phyloP scores from a whole-genome alignment of 208 protist genomes.

The Crithidia expoeki region DNA sequence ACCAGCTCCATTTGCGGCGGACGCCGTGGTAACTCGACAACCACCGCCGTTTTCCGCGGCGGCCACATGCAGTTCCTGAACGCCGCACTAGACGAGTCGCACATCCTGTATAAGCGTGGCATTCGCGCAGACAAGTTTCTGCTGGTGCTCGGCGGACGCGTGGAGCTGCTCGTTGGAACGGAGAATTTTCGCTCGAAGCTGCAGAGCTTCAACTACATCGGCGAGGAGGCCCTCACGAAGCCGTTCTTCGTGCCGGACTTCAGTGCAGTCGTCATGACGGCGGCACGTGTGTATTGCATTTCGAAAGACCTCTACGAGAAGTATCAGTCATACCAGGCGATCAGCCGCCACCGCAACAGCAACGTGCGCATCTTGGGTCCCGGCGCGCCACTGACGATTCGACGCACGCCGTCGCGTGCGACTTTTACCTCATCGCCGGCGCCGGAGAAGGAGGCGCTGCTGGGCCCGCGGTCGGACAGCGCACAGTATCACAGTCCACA shows the following conservation, averaged over 20 bases:
- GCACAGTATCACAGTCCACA: not conserved
- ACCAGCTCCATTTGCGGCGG: conserved; percentile 3
- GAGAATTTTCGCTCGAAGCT: conserved; percentile 59
- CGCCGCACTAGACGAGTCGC: conserved; percentile 43
- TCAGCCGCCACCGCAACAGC: conserved; percentile 21
- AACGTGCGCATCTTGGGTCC: conserved; percentile 30
- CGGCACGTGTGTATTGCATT: conserved; percentile 77
- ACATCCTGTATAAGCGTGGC: conserved; percentile 75
- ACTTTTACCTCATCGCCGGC: not conserved
- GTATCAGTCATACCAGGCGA: conserved; percentile 53
- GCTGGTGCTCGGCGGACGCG: conserved; percentile 71
- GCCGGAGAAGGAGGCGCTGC: conserved; percentile 3
- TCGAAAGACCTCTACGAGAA: conserved; percentile 53
- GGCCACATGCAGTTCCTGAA: conserved; percentile 49
- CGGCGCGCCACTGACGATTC: conserved; percentile 4
- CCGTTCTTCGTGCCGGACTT: conserved; percentile 75
- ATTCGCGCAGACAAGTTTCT: conserved; percentile 59
- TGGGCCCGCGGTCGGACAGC: not conserved
- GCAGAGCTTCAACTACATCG: conserved; percentile 72
- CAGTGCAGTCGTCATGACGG: conserved; percentile 70
- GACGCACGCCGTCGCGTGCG: conserved; percentile 16
- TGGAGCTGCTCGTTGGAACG: conserved; percentile 69
- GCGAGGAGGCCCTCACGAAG: conserved; percentile 72
- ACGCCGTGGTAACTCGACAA: conserved; percentile 1
- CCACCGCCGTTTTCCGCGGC: conserved; percentile 11